These are phyloP conservation scores for Chenopodium berlandieri DNA, from an alignment of 148 eudicot genomes.

Conservation along the genomic window DNA sequence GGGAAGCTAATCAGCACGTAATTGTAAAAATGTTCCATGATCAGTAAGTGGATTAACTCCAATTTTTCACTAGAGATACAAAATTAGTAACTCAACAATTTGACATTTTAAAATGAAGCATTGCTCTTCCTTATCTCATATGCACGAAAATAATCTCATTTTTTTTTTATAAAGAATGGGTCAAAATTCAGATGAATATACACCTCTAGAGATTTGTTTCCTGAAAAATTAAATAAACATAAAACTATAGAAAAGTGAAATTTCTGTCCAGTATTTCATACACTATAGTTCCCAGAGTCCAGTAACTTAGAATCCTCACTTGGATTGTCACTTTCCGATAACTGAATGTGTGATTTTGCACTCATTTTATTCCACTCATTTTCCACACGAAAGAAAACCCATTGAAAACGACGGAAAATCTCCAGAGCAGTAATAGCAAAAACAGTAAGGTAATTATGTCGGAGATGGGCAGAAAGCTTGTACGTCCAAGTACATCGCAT, in stretches of 20 bases:
- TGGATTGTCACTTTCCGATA: constrained; percentile 48
- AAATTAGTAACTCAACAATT: not conserved
- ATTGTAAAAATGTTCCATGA: too few species aligned
- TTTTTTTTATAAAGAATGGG: constrained; percentile 15
- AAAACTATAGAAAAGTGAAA: not conserved
- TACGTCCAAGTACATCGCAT: constrained; percentile 99
- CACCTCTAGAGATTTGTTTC: not conserved
- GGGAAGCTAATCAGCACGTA: too few species aligned
- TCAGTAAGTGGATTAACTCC: too few species aligned
- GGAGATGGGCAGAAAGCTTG: constrained; percentile 97
- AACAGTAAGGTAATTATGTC: constrained; percentile 82
- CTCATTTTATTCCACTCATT: constrained; percentile 90
- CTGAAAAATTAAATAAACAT: not conserved
- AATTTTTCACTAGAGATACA: too few species aligned
- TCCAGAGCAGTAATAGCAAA: constrained; percentile 78
- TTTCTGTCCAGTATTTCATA: constrained; percentile 29
- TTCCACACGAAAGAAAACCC: constrained; percentile 94
- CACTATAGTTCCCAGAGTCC: constrained; percentile 50
- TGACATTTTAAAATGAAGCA: not conserved
- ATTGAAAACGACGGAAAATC: constrained; percentile 86
- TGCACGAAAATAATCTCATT: not conserved
- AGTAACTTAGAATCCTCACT: constrained; percentile 71
- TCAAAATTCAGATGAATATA: constrained; percentile 20
- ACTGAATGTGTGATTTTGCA: constrained; percentile 51
- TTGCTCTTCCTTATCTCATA: not conserved